phyloP scores from a whole-genome alignment of 805 yeast genomes.

The Candida quercuum region DNA sequence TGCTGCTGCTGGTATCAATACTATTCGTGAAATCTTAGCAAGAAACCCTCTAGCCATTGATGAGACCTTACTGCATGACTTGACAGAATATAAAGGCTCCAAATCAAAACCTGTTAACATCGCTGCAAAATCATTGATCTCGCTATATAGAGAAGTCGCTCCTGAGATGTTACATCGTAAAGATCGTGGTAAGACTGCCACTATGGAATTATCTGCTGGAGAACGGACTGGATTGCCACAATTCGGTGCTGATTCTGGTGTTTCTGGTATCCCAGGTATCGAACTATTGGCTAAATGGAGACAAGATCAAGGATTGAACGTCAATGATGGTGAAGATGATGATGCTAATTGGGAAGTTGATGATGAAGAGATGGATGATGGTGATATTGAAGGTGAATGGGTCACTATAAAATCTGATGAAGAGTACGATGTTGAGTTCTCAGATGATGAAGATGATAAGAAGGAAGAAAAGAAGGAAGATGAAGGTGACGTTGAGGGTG shows the following conservation, averaged over 20 bases:
- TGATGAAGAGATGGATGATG: slow-evolving; percentile 41
- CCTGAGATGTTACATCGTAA: slow-evolving; percentile 90
- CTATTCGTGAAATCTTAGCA: slow-evolving; percentile 86
- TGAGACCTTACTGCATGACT: slow-evolving; percentile 79
- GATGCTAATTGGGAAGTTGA: slow-evolving; percentile 55
- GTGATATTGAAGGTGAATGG: slow-evolving; percentile 89
- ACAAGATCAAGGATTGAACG: slow-evolving; percentile 47
- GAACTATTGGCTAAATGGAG: slow-evolving; percentile 89
- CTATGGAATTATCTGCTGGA: slow-evolving; percentile 69
- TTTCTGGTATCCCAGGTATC: slow-evolving; percentile 82
- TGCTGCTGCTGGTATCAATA: slow-evolving; percentile 95
- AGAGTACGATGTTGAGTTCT: slow-evolving; percentile 56
- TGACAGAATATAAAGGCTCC: slow-evolving; percentile 85
- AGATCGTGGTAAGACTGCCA: slow-evolving; percentile 90
- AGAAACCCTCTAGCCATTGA: slow-evolving; percentile 96
- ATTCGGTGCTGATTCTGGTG: slow-evolving; percentile 69
- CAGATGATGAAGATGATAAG: slow-evolving; percentile 37
- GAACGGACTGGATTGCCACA: slow-evolving; percentile 49
- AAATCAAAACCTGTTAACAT: slow-evolving; percentile 89
- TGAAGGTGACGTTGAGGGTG: slow-evolving; percentile 44
- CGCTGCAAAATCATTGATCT: slow-evolving; percentile 86
- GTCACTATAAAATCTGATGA: slow-evolving; percentile 77
- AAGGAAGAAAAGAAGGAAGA: slow-evolving; percentile 33
- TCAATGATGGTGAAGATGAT: slow-evolving; percentile 55
- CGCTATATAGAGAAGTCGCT: slow-evolving; percentile 88